These are phyloP conservation scores for Aspergillus sp. DNA, from an alignment of 2,329 filamentous ascomycete genomes.

Conservation along the genomic window DNA sequence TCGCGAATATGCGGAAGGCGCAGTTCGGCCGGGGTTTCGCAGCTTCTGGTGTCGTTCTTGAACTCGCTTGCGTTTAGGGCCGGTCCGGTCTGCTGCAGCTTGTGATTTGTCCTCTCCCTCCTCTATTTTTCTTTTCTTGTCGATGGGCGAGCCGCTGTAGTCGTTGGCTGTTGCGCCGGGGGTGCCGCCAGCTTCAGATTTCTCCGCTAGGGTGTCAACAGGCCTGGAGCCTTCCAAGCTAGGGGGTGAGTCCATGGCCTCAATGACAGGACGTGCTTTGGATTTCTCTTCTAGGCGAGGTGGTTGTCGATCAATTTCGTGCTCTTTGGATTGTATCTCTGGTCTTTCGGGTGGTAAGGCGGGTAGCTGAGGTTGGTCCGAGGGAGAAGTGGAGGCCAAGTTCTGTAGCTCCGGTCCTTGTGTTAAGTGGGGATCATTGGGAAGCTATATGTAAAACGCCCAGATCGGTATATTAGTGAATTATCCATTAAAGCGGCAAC, in stretches of 20 bases:
- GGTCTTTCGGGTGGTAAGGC: neutral
- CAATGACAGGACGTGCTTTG: neutral
- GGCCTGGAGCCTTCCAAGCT: neutral
- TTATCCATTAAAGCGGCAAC: neutral
- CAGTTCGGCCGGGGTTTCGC: slow-evolving; percentile 36
- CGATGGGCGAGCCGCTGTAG: slow-evolving; percentile 17
- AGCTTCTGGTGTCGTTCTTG: slow-evolving; percentile 40
- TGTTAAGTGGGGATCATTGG: slow-evolving; percentile 2
- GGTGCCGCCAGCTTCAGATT: neutral
- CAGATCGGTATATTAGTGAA: neutral
- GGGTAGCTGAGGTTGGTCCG: slow-evolving; percentile 1
- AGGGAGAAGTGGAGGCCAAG: neutral
- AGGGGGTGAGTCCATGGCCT: slow-evolving; percentile 2
- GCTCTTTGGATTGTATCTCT: neutral
- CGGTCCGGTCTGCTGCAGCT: slow-evolving; percentile 26
- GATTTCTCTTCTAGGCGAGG: neutral
- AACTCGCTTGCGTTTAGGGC: slow-evolving; percentile 39
- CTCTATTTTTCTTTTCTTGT: slow-evolving; percentile 29
- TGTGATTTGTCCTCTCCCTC: slow-evolving; percentile 27
- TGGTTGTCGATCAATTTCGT: neutral
- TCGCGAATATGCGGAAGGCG: slow-evolving; percentile 41
- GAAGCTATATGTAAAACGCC: slow-evolving; percentile 4
- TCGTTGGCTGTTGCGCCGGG: slow-evolving; percentile 1
- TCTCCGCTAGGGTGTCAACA: neutral
- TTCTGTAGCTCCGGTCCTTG: slow-evolving; percentile 1